Percentiles rank a stretch among this genome's conserved stretches.
Evolutionary conservation across 1,284 basidiomycete genomes (phyloP).

Genomic region (Inonotus obliquus): DNA sequence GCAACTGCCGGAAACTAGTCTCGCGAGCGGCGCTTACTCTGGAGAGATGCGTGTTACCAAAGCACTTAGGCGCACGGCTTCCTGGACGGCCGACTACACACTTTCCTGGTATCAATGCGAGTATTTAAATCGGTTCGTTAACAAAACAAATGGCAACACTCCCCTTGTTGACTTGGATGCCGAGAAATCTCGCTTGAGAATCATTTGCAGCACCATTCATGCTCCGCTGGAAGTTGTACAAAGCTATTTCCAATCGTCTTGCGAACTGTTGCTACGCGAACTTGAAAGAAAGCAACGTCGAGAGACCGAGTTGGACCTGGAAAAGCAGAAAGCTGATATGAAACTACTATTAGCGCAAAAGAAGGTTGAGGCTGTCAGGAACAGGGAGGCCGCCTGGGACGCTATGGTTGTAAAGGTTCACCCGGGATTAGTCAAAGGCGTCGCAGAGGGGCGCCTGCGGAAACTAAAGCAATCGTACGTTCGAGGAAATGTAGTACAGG

Average conservation of each 20-base stretch:
- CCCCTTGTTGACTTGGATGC: constrained; percentile 46
- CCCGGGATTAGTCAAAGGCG: constrained; percentile 44
- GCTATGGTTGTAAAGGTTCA: constrained; percentile 48
- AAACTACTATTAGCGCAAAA: constrained; percentile 34
- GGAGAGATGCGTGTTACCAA: constrained; percentile 34
- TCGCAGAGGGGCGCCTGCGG: constrained; percentile 46
- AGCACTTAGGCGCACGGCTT: constrained; percentile 42
- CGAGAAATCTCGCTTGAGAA: constrained; percentile 35
- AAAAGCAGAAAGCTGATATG: constrained; percentile 27
- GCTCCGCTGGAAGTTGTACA: constrained; percentile 49
- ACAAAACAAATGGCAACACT: constrained; percentile 39
- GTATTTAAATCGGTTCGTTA: constrained; percentile 51
- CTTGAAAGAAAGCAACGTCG: constrained; percentile 32
- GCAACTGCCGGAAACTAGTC: constrained; percentile 20
- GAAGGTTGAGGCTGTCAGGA: constrained; percentile 43
- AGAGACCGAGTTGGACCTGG: constrained; percentile 24
- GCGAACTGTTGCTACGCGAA: constrained; percentile 36
- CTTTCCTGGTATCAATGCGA: constrained; percentile 65
- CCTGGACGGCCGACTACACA: constrained; percentile 57
- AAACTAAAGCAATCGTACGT: constrained; percentile 52
- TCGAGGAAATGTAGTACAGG: constrained; percentile 46
- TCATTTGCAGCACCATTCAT: constrained; percentile 48
- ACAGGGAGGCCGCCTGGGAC: constrained; percentile 61
- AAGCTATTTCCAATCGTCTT: constrained; percentile 39
- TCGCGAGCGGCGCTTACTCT: constrained; percentile 18